A percentile compares a stretch with the other conserved stretches of the same genome.
phyloP scores from a whole-genome alignment of 192 early-diverging fungal species.

The Rhizophagus clarus region DNA sequence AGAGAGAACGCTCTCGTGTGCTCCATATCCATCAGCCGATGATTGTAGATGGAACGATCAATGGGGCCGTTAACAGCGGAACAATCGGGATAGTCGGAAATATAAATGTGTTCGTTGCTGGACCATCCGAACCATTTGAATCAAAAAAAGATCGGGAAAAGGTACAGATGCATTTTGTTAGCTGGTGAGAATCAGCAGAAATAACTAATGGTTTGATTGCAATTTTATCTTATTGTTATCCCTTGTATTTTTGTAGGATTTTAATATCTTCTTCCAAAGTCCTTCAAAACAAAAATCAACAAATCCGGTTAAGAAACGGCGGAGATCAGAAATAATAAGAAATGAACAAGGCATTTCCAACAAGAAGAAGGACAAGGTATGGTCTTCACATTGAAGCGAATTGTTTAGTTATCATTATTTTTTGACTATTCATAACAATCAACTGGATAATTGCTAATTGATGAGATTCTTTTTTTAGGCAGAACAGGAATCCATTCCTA shows the following conservation, averaged over 20 bases:
- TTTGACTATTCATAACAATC: too few relatives aligned
- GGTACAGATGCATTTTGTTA: constrained; percentile 12
- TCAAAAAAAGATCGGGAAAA: constrained; percentile 13
- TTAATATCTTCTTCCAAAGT: constrained; percentile 2
- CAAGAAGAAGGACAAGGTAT: not conserved
- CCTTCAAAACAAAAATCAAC: constrained; percentile 12
- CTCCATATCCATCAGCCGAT: not conserved
- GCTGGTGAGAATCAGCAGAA: constrained; percentile 8
- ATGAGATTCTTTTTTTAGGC: too few relatives aligned
- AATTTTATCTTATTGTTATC: constrained; percentile 15
- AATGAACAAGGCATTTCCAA: not conserved
- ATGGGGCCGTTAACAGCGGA: not conserved
- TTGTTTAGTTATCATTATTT: too few relatives aligned
- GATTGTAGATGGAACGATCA: not conserved
- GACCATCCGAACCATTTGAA: not conserved
- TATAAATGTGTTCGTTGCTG: too few relatives aligned
- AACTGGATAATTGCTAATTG: too few relatives aligned
- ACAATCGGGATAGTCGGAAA: not conserved
- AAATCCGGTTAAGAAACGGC: not conserved
- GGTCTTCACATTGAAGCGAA: too few relatives aligned
- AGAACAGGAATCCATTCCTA: not conserved
- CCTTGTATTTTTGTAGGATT: constrained; percentile 13
- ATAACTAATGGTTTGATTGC: not conserved
- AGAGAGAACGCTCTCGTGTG: not conserved
- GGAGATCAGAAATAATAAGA: not conserved